Base-by-base conservation (phyloP, 1,284 basidiomycete genomes). In the Pterulicium gracile region DNA sequence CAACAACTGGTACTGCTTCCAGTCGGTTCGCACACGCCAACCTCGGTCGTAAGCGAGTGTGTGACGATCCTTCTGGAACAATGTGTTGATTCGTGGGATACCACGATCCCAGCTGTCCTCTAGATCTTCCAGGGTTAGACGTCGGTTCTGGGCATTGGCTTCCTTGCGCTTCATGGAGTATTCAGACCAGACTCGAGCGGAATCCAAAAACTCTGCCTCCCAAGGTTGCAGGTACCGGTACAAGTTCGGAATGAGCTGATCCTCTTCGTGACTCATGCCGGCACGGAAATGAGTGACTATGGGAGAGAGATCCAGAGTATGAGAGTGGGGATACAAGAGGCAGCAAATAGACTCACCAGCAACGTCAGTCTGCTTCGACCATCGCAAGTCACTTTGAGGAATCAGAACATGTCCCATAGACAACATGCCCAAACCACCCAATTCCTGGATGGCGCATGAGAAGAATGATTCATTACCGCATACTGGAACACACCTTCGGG, bases 141-240 rank as follows among this genome's bases (percentile, higher is more conserved):
- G 83, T 49, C 95, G 85, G 65, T 98, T 98, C 62, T 97, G 91
- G 2, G 95, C 93, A 53, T 93, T 95, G 17, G 95, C 96, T 62
- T 99, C 96, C 66, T 98, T 98, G 54, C 96, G 75, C 76, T 98
- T 99, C 89, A 97, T 90, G 0, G 96, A 96, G 63, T 99, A 98
- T 66, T 99, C 96, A 2, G 89, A 91, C 96, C 96, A 99, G 21
- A 98, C 96, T 53, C 96, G 90, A 34, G 93, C 93, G 3, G 92
- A 96, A 62, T 99, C 96, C 53, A 96, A 66, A 70, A 99, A 98
- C 64, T 99, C 96, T 1, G 95, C 90, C 62, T 98, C 93, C 96
- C 96, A 98, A 21, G 95, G 95, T 60, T 97, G 91, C 18, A 98
- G 78, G 67, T 98, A 98, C 48, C 95, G 90, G 69, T 97, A 98